These are phyloP conservation scores for Phyllosticta citriasiana DNA, from an alignment of 2,329 filamentous ascomycete species.

Conservation along the genomic window DNA sequence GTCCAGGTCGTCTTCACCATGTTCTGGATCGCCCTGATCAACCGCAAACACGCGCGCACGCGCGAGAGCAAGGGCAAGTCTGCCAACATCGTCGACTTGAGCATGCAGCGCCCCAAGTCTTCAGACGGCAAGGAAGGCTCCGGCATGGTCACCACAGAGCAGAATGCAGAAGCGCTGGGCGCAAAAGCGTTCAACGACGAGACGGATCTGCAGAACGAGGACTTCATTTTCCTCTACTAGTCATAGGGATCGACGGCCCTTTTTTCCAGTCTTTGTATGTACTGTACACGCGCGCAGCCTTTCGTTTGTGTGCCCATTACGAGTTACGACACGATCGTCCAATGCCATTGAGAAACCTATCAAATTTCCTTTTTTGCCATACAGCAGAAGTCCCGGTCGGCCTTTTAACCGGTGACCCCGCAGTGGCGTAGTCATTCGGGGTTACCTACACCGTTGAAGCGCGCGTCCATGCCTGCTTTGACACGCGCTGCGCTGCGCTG, in stretches of 20 bases:
- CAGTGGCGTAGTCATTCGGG: background rate
- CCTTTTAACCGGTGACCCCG: background rate
- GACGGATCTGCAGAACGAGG: conserved; percentile 53
- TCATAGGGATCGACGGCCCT: background rate
- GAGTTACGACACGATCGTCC: background rate
- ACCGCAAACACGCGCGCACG: conserved; percentile 44
- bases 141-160: background rate
- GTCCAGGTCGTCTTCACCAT: conserved; percentile 38
- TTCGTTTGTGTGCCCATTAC: too few species aligned
- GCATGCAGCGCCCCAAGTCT: conserved; percentile 44
- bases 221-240: conserved; percentile 51
- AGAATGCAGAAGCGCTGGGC: conserved; percentile 22
- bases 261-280: too few species aligned
- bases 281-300: too few species aligned
- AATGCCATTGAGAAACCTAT: background rate
- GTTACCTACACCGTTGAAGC: too few species aligned
- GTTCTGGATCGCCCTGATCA: conserved; percentile 43
- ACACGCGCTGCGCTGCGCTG: background rate
- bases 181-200: conserved; percentile 46
- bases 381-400: background rate
- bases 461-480: background rate
- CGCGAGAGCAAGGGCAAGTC: conserved; percentile 51
- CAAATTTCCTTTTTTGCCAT: background rate
- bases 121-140: conserved; percentile 23
- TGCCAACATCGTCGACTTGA: conserved; percentile 48